Conservation (phyloP, 2,329 filamentous ascomycete species). For the Aspergillus sp. region DNA sequence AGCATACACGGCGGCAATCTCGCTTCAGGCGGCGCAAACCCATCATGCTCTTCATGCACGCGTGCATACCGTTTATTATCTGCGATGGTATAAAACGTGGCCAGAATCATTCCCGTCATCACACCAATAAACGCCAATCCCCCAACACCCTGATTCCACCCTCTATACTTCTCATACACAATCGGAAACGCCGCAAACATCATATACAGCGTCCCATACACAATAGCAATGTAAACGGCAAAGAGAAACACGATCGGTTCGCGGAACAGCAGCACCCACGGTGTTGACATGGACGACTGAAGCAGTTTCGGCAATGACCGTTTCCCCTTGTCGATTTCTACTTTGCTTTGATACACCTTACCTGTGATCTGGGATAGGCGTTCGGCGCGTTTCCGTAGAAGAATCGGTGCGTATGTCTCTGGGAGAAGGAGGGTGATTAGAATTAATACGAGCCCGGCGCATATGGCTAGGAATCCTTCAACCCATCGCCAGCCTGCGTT, state of each 20-base stretch:
- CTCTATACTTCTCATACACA: constrained; percentile 38
- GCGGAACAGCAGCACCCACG: constrained; percentile 39
- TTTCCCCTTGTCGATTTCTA: constrained; percentile 7
- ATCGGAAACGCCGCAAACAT: constrained; percentile 46
- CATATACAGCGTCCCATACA: constrained; percentile 46
- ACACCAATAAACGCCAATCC: constrained; percentile 43
- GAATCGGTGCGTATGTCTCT: constrained; percentile 40
- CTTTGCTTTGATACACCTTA: constrained; percentile 36
- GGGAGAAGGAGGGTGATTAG: constrained; percentile 13
- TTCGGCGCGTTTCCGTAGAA: constrained; percentile 43
- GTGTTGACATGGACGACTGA: constrained; percentile 41
- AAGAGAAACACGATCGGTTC: constrained; percentile 45
- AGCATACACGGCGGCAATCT: constrained; percentile 12
- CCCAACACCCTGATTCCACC: constrained; percentile 39
- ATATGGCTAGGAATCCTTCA: constrained; percentile 55
- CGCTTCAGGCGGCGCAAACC: constrained; percentile 10
- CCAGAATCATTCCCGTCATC: constrained; percentile 30
- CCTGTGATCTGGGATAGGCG: constrained; percentile 42
- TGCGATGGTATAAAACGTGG: constrained; percentile 28
- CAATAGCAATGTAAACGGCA: constrained; percentile 42
- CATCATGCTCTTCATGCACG: constrained; percentile 2
- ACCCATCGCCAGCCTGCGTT: constrained; percentile 64
- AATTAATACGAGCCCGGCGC: constrained; percentile 53
- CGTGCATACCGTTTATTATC: constrained; percentile 21
- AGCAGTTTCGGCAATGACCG: constrained; percentile 20